Percentiles rank a stretch among this genome's conserved stretches.
Conservation (phyloP, 1,284 basidiomycete species). For the Thelephora terrestris region DNA sequence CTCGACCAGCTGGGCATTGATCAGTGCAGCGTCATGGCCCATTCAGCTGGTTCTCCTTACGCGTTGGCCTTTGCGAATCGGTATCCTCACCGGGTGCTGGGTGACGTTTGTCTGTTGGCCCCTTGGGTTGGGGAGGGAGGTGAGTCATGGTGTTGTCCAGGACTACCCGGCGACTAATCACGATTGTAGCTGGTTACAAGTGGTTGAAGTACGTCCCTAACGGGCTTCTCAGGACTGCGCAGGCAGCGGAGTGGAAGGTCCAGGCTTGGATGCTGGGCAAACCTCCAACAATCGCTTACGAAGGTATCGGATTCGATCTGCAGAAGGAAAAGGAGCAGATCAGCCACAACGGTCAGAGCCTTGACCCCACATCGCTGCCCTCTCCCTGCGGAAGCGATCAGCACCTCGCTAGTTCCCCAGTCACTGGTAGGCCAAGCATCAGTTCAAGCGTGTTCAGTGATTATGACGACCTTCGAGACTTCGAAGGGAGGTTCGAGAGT, state of each 20-base stretch:
- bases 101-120: conserved; percentile 82
- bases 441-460: conserved; percentile 59
- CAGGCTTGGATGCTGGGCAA: conserved; percentile 96
- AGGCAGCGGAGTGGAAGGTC: conserved; percentile 94
- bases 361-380: not conserved
- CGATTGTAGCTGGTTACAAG: conserved; percentile 67
- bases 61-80: conserved; percentile 81
- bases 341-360: not conserved
- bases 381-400: not conserved
- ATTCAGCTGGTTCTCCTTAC: conserved; percentile 95
- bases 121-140: conserved; percentile 95
- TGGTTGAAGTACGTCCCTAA: conserved; percentile 97
- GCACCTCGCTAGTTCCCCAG: conserved; percentile 21
- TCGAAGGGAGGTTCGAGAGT: conserved; percentile 75
- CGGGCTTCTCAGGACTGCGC: conserved; percentile 86
- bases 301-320: conserved; percentile 69
- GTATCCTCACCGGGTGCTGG: conserved; percentile 65
- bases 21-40: conserved; percentile 86
- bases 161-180: not conserved
- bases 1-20: conserved; percentile 71
- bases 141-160: conserved; percentile 27
- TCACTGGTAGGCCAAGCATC: conserved; percentile 19
- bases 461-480: conserved; percentile 76
- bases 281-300: conserved; percentile 70
- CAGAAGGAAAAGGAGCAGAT: not conserved